Conservation (phyloP, 805 yeast species). For the Metschnikowia chrysomelidarum region DNA sequence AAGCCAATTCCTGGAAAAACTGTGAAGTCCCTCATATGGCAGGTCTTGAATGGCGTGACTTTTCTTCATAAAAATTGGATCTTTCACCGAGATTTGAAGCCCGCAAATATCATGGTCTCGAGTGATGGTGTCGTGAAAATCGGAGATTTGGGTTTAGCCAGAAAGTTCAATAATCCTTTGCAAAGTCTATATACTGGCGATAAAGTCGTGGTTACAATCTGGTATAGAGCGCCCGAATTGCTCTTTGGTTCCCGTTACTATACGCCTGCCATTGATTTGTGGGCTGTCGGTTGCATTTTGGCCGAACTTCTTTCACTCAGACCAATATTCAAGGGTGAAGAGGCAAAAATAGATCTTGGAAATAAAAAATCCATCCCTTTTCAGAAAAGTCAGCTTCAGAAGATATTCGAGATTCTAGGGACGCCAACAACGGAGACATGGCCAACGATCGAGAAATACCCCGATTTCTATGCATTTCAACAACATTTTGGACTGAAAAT, state of each 20-base stretch:
- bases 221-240: constrained; percentile 95
- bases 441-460: constrained; percentile 77
- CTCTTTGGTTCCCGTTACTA: constrained; percentile 90
- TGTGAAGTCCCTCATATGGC: constrained; percentile 86
- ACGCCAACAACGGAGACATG: constrained; percentile 78
- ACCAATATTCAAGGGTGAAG: constrained; percentile 97
- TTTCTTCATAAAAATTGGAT: constrained; percentile 96
- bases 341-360: constrained; percentile 79
- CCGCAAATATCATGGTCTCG: constrained; percentile 97
- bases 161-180: constrained; percentile 81
- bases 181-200: constrained; percentile 90
- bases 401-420: constrained; percentile 90
- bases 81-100: constrained; percentile 91
- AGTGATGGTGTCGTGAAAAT: constrained; percentile 87
- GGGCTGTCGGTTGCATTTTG: constrained; percentile 95
- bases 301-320: constrained; percentile 86
- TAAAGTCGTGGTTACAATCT: constrained; percentile 93
- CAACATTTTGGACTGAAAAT: constrained; percentile 51
- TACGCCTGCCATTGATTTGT: constrained; percentile 86
- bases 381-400: constrained; percentile 87
- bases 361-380: constrained; percentile 91
- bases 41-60: constrained; percentile 85
- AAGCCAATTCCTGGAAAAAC: constrained; percentile 75
- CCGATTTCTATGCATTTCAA: constrained; percentile 60
- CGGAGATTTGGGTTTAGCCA: constrained; percentile 91